These are phyloP conservation scores for Flaveria brownii DNA, from an alignment of 129 eudicot species.

Conservation along the genomic window DNA sequence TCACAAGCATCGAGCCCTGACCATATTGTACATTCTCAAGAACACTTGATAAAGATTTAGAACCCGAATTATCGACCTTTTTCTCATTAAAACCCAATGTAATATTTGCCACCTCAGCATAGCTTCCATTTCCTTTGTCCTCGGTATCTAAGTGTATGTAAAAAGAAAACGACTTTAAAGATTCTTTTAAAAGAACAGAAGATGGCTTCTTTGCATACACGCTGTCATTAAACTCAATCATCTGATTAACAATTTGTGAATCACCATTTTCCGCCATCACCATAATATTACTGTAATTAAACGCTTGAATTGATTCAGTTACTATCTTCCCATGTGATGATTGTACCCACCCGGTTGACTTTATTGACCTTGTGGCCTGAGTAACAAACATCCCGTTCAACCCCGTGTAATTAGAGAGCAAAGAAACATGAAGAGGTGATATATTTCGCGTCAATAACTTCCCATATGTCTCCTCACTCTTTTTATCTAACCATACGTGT, in stretches of 20 bases:
- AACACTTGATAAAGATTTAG: conserved; percentile 44
- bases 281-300: conserved; percentile 52
- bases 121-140: conserved; percentile 51
- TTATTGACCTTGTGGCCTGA: conserved; percentile 49
- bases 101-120: conserved; percentile 45
- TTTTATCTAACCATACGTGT: conserved; percentile 71
- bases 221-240: conserved; percentile 45
- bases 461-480: conserved; percentile 47
- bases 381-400: conserved; percentile 59
- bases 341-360: conserved; percentile 60
- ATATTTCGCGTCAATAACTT: conserved; percentile 41
- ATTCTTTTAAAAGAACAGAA: conserved; percentile 33
- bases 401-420: conserved; percentile 54
- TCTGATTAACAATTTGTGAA: conserved; percentile 60
- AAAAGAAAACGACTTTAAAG: conserved; percentile 52
- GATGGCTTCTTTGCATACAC: conserved; percentile 39
- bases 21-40: conserved; percentile 62
- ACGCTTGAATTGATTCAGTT: conserved; percentile 59
- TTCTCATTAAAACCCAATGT: conserved; percentile 60
- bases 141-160: conserved; percentile 42
- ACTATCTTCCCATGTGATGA: conserved; percentile 67
- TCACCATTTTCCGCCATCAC: conserved; percentile 58
- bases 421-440: conserved; percentile 40
- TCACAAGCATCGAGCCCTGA: conserved; percentile 65
- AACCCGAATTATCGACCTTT: conserved; percentile 31